phyloP scores from a whole-genome alignment of 208 protist species.

The Leishmania lainsoni region DNA sequence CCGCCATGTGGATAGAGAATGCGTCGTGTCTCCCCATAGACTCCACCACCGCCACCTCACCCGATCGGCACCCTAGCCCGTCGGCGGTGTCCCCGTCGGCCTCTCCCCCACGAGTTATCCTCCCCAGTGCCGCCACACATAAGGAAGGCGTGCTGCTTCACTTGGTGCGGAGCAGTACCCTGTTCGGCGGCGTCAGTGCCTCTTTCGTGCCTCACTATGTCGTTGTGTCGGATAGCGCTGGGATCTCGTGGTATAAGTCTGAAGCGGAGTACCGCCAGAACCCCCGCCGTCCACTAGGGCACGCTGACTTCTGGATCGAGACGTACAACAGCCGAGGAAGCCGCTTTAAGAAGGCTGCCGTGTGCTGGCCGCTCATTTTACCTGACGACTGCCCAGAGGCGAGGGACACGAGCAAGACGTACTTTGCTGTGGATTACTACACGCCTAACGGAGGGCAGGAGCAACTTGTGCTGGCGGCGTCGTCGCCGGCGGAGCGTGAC shows the following conservation, averaged over 20 bases:
- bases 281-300: slow-evolving; percentile 30
- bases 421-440: slow-evolving; percentile 68
- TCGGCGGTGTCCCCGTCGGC: slow-evolving; percentile 7
- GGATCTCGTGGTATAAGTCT: slow-evolving; percentile 54
- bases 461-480: slow-evolving; percentile 50
- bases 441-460: slow-evolving; percentile 26
- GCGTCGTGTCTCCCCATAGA: background rate
- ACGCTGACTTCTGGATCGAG: slow-evolving; percentile 50
- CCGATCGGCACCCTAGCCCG: background rate
- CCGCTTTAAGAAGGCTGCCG: slow-evolving; percentile 63
- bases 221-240: slow-evolving; percentile 40
- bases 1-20: background rate
- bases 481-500: slow-evolving; percentile 39
- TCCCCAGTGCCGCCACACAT: slow-evolving; percentile 16
- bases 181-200: slow-evolving; percentile 19
- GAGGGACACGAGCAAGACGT: slow-evolving; percentile 36
- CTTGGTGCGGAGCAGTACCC: slow-evolving; percentile 31
- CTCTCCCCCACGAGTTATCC: background rate
- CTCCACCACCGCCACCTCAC: background rate
- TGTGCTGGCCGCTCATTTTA: slow-evolving; percentile 71
- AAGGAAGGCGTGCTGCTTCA: slow-evolving; percentile 54
- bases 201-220: slow-evolving; percentile 60
- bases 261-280: slow-evolving; percentile 22
- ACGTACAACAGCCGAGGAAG: slow-evolving; percentile 71
- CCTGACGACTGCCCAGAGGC: slow-evolving; percentile 59